Evolutionary conservation across 768 basidiomycete genomes (phyloP), one percentile per base, ranked within the genome.

Genomic region (Hericium coralloides): DNA sequence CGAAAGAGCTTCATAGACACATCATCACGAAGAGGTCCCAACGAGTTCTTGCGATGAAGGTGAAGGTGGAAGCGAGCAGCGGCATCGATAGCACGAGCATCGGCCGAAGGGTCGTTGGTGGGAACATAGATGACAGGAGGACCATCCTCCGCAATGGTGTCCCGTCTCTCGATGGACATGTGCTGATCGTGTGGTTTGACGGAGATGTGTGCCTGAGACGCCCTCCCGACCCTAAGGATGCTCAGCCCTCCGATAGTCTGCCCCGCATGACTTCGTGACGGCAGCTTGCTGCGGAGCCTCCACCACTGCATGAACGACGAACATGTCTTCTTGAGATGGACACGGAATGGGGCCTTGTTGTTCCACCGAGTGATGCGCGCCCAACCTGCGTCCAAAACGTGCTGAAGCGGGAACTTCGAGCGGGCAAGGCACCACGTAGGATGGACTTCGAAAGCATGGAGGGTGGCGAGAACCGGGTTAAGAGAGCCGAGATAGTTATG

Each of bases 11-110:
- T 79, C 72, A 84, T 74, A 17, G 70, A 72, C 25, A 84, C 71
- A n/a, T 75, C 66, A 53, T 75, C 71, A 57, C 68, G 71, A 52
- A 83, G 68, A 0, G 80, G 79, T 20, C 70, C 71, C 14, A 72
- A 65, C 2, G 75, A 73, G 47, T 84, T 83, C 50, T 68, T 74
- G 45, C 77, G 74, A 59, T 77, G 72, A 10, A 84, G 75, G 65
- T 84, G 82, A 52, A 79, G 75, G 57, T 82, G 76, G 67, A 83
- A 84, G 37, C 75, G 76, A 7, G 83, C 81, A 6, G 82, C 82
- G 49, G 79, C 79, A 56, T 80, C 76, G 23, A 84, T 68, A 25
- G 61, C 63, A 37, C 61, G 63, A 36, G 81, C 69, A 58, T 79
- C 74, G 17, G 58, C 59, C 20, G 65, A 64, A 20, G 69, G 65